phyloP scores from a whole-genome alignment of 2,329 filamentous ascomycete species.

The Colletotrichum viniferum region DNA sequence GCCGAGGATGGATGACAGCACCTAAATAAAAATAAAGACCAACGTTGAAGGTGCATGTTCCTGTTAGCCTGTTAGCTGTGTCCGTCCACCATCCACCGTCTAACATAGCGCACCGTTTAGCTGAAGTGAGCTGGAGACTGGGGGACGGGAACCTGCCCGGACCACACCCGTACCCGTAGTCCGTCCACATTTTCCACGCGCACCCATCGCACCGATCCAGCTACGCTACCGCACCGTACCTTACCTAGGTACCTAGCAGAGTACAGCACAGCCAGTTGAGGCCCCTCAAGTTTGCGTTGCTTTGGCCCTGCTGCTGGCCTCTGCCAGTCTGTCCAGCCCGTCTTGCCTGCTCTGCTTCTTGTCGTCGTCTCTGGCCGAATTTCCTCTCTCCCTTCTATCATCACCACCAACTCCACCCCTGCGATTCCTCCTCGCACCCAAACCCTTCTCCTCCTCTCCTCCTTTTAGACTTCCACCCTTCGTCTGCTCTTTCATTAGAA shows the following conservation, averaged over 20 bases:
- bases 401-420: conserved; percentile 23
- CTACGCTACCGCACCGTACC: neutral
- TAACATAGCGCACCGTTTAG: neutral
- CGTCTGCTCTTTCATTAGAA: conserved; percentile 26
- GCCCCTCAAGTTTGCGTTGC: neutral
- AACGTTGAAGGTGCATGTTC: neutral
- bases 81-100: neutral
- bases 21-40: neutral
- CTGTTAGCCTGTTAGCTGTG: neutral
- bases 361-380: conserved; percentile 12
- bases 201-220: neutral
- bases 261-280: neutral
- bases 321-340: neutral
- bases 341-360: neutral
- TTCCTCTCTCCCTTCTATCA: conserved; percentile 21
- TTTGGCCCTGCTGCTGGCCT: neutral
- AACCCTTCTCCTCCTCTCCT: conserved; percentile 16
- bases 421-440: conserved; percentile 17
- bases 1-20: neutral
- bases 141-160: neutral
- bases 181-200: neutral
- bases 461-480: conserved; percentile 14
- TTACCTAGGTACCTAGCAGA: neutral
- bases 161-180: neutral
- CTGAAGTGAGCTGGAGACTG: neutral